A percentile compares a stretch with the other conserved stretches of the same genome.
Evolutionary conservation across 1,284 basidiomycete genomes (phyloP).

Genomic region (Leccinum variabile): DNA sequence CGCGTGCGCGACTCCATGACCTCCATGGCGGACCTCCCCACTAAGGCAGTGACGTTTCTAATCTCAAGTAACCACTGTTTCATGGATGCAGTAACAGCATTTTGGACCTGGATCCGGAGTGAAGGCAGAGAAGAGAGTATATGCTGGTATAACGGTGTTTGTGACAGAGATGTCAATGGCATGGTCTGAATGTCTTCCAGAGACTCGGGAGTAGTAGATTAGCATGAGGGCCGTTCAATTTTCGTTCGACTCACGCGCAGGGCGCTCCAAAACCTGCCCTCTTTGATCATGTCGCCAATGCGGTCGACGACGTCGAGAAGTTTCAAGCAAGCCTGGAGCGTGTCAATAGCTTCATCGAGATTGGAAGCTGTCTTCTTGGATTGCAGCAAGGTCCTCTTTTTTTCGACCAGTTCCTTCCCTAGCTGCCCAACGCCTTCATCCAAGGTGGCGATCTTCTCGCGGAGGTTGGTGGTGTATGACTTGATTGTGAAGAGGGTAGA

Average conservation of each 20-base stretch:
- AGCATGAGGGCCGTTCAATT: conserved; percentile 28
- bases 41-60: conserved; percentile 82
- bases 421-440: conserved; percentile 76
- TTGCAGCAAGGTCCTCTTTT: conserved; percentile 87
- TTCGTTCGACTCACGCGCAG: conserved; percentile 71
- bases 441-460: conserved; percentile 72
- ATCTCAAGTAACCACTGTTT: conserved; percentile 98
- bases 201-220: conserved; percentile 55
- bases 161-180: conserved; percentile 86
- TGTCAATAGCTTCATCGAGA: conserved; percentile 95
- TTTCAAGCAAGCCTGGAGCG: conserved; percentile 87
- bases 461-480: conserved; percentile 80
- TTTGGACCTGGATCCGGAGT: conserved; percentile 84
- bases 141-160: conserved; percentile 92
- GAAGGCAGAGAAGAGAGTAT: conserved; percentile 91
- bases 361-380: conserved; percentile 90
- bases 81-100: conserved; percentile 91
- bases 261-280: conserved; percentile 96
- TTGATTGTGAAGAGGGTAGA: conserved; percentile 95
- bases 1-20: conserved; percentile 85
- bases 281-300: conserved; percentile 89
- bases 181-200: conserved; percentile 92
- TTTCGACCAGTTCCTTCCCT: conserved; percentile 83
- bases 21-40: conserved; percentile 88
- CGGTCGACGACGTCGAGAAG: conserved; percentile 94